Evolutionary conservation across 768 basidiomycete species (phyloP).

Genomic region (Xanthoconium purpureum): DNA sequence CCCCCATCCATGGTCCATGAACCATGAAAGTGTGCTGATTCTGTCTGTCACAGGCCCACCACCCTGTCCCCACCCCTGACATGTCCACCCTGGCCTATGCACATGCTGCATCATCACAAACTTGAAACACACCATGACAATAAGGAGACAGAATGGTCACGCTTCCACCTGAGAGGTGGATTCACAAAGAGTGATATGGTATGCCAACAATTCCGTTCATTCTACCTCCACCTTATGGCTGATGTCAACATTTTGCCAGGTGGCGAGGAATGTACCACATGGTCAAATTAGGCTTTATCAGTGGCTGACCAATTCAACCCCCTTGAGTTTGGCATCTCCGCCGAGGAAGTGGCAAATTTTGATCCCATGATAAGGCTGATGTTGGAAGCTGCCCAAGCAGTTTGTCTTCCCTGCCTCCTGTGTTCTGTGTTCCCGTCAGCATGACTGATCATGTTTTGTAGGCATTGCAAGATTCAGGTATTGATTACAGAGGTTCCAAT

Average conservation of each 20-base stretch:
- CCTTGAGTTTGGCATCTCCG: constrained; percentile 34
- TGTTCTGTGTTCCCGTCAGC: neutral
- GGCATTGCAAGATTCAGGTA: constrained; percentile 46
- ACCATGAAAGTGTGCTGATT: too few species aligned
- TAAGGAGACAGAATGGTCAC: constrained; percentile 31
- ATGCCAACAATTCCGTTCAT: neutral
- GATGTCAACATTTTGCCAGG: constrained; percentile 16
- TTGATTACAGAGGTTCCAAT: constrained; percentile 41
- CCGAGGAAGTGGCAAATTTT: constrained; percentile 29
- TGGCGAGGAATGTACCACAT: constrained; percentile 30
- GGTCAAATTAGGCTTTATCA: constrained; percentile 29
- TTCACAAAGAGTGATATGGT: constrained; percentile 33
- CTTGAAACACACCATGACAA: too few species aligned
- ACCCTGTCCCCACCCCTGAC: too few species aligned
- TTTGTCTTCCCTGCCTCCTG: too few species aligned
- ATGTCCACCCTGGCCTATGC: too few species aligned
- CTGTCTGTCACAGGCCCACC: too few species aligned
- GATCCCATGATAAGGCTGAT: constrained; percentile 32
- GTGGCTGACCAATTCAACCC: constrained; percentile 32
- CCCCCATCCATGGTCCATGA: too few species aligned
- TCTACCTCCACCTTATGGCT: neutral
- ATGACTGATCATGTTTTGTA: neutral
- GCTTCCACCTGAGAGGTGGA: constrained; percentile 29
- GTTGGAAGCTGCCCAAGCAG: constrained; percentile 31
- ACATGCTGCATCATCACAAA: too few species aligned